phyloP scores from a whole-genome alignment of 2,329 filamentous ascomycete species.

The Alternaria sp. region DNA sequence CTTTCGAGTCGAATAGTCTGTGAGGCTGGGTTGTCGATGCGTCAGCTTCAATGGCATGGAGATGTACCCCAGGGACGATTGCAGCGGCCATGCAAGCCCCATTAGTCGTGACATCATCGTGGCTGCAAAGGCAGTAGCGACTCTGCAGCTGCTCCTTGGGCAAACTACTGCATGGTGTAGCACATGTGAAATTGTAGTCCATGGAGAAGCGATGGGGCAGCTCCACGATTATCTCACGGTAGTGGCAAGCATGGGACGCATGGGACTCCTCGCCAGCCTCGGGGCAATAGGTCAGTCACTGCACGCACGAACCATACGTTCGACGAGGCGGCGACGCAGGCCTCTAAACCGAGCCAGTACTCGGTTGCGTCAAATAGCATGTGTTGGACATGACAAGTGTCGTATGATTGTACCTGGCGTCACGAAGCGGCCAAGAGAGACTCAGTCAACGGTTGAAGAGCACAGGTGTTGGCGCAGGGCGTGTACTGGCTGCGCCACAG shows the following conservation, averaged over 20 bases:
- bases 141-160: conserved; percentile 8
- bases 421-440: not conserved
- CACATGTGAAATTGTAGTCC: not conserved
- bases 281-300: not conserved
- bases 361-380: not conserved
- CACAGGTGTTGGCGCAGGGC: not conserved
- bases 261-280: not conserved
- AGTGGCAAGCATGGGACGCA: not conserved
- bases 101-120: conserved; percentile 45
- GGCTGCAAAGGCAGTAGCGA: conserved; percentile 16
- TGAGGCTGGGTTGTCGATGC: not conserved
- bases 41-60: conserved; percentile 1
- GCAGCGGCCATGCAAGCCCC: conserved; percentile 1
- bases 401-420: not conserved
- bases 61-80: not conserved
- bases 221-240: not conserved
- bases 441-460: not conserved
- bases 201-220: not conserved
- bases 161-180: not conserved
- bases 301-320: conserved; percentile 20
- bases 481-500: conserved; percentile 9
- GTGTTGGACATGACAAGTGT: not conserved
- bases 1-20: conserved; percentile 2
- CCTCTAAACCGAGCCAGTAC: not conserved
- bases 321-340: conserved; percentile 1